Conservation (phyloP, 2,329 filamentous ascomycete species). For the Verticillium albo-atrum region DNA sequence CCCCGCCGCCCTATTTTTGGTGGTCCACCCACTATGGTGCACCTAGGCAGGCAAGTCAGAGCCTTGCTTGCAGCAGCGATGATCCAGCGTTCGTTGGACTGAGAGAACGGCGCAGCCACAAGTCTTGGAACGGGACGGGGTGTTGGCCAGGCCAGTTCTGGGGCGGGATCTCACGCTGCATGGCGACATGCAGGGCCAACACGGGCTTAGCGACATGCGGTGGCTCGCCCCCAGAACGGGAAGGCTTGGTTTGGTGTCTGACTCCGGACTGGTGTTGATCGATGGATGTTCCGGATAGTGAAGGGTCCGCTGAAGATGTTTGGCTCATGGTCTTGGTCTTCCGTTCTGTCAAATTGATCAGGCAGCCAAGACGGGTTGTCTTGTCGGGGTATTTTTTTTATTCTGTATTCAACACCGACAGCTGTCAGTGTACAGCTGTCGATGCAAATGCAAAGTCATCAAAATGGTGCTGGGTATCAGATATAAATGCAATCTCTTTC, state of each 20-base stretch:
- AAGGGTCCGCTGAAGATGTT: background rate
- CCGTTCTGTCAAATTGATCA: background rate
- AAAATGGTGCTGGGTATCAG: background rate
- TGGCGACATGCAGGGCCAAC: background rate
- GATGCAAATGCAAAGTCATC: too few relatives aligned
- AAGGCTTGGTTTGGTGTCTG: background rate
- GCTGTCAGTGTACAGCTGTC: too few relatives aligned
- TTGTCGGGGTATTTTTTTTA: too few relatives aligned
- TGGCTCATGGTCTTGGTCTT: background rate
- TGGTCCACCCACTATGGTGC: background rate
- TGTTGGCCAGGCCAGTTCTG: background rate
- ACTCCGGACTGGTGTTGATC: background rate
- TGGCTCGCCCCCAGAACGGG: background rate
- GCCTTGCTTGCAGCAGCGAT: background rate
- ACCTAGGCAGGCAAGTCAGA: background rate
- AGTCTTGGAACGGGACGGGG: background rate
- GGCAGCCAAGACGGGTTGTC: too few relatives aligned
- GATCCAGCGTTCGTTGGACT: background rate
- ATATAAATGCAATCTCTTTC: background rate
- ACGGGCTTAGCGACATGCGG: background rate
- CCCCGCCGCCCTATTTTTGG: background rate
- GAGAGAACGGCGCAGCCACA: background rate
- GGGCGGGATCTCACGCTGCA: background rate
- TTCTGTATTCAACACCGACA: too few relatives aligned
- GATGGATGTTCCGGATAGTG: background rate